These are phyloP conservation scores for Plectosphaerella plurivora DNA, from an alignment of 2,329 filamentous ascomycete genomes.

Conservation along the genomic window DNA sequence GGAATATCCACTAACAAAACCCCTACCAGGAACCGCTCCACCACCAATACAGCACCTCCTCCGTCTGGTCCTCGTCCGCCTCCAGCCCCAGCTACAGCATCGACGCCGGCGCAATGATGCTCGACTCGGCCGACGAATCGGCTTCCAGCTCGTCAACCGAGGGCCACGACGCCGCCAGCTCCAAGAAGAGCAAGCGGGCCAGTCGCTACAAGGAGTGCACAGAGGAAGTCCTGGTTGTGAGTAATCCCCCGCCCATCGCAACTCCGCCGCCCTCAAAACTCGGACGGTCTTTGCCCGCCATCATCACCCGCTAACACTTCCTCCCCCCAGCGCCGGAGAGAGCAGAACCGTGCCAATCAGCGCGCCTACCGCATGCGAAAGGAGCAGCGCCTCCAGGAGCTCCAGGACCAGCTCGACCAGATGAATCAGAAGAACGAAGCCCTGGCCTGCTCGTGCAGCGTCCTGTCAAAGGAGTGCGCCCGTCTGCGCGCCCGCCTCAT, in stretches of 20 bases:
- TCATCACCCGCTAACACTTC: background rate
- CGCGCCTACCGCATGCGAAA: conserved; percentile 4
- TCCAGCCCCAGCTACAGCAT: conserved; percentile 9
- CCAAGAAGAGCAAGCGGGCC: conserved; percentile 6
- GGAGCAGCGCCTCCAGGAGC: background rate
- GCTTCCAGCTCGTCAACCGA: conserved; percentile 4
- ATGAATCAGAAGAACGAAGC: background rate
- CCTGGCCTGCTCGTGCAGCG: background rate
- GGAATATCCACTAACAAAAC: too few species aligned
- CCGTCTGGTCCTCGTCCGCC: conserved; percentile 6
- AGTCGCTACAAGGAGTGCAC: conserved; percentile 13
- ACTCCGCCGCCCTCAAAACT: background rate
- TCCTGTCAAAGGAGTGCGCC: background rate
- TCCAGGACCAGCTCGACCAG: background rate
- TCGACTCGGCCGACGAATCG: conserved; percentile 6
- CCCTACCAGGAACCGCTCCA: conserved; percentile 2
- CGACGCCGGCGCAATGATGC: conserved; percentile 5
- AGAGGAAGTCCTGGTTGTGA: conserved; percentile 9
- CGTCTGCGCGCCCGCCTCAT: background rate
- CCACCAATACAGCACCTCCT: conserved; percentile 8
- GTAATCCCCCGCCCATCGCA: background rate
- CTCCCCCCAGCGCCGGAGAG: background rate
- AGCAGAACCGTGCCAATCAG: conserved; percentile 2
- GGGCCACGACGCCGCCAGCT: background rate
- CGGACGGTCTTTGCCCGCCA: background rate